Percentiles rank a stretch among this genome's conserved stretches.
Evolutionary conservation across 805 yeast species (phyloP).

Genomic region (Suhomyces vadensis): DNA sequence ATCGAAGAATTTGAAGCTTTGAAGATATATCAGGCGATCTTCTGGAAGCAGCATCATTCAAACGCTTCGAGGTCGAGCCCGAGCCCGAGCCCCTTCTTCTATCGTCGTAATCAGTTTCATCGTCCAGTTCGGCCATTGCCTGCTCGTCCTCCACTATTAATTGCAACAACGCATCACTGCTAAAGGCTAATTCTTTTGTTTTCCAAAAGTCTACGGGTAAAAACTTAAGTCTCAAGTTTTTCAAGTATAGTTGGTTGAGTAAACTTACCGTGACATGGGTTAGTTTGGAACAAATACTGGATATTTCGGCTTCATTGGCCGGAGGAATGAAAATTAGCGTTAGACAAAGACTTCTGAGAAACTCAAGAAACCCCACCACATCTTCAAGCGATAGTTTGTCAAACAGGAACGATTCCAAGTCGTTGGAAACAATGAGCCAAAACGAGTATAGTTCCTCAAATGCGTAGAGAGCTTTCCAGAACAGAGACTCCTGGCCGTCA

Average conservation of each 20-base stretch:
- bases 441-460: slow-evolving; percentile 66
- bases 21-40: not conserved
- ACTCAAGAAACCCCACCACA: slow-evolving; percentile 42
- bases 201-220: slow-evolving; percentile 57
- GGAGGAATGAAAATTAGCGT: slow-evolving; percentile 45
- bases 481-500: slow-evolving; percentile 10
- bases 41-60: not conserved
- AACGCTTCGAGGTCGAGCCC: slow-evolving; percentile 42
- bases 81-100: slow-evolving; percentile 60
- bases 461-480: slow-evolving; percentile 44
- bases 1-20: slow-evolving; percentile 53
- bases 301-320: slow-evolving; percentile 3
- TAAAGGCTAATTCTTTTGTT: slow-evolving; percentile 29
- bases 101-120: slow-evolving; percentile 22
- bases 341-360: slow-evolving; percentile 53
- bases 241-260: slow-evolving; percentile 62
- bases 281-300: slow-evolving; percentile 11
- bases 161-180: slow-evolving; percentile 37
- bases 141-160: slow-evolving; percentile 46
- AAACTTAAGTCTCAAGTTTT: slow-evolving; percentile 62
- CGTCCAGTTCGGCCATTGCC: slow-evolving; percentile 16
- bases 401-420: slow-evolving; percentile 52
- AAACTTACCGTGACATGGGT: slow-evolving; percentile 48
- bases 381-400: slow-evolving; percentile 43
- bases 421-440: slow-evolving; percentile 67